Conservation (phyloP, 2,329 filamentous ascomycete genomes). For the Chrysosporium keratinophilum region DNA sequence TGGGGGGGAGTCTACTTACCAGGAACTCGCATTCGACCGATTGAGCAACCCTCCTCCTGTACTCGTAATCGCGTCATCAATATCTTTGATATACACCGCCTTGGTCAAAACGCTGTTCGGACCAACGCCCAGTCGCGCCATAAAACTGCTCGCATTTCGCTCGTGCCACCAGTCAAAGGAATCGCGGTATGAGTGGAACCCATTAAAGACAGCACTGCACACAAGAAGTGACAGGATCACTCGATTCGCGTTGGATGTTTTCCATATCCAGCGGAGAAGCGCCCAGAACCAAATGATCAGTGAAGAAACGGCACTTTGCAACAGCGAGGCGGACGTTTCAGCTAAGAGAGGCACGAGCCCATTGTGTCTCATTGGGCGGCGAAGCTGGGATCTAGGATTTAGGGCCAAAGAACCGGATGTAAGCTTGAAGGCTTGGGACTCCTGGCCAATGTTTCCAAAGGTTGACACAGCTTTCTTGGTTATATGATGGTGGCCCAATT, state of each 20-base stretch:
- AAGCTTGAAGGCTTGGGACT: constrained; percentile 34
- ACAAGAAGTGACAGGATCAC: constrained; percentile 60
- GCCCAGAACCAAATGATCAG: constrained; percentile 69
- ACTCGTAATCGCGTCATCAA: constrained; percentile 53
- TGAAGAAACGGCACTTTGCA: constrained; percentile 63
- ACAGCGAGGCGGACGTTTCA: constrained; percentile 61
- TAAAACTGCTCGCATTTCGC: constrained; percentile 66
- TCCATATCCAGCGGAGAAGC: constrained; percentile 54
- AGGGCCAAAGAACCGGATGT: constrained; percentile 25
- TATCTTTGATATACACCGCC: constrained; percentile 70
- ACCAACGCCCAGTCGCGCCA: constrained; percentile 67
- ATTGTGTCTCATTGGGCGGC: constrained; percentile 50
- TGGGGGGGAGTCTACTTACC: constrained; percentile 17
- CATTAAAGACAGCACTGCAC: constrained; percentile 61
- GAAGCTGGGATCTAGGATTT: constrained; percentile 28
- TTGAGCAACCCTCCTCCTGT: constrained; percentile 22
- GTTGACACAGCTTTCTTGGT: constrained; percentile 42
- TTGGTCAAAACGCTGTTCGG: constrained; percentile 75
- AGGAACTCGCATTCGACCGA: constrained; percentile 25
- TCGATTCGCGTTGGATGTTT: constrained; percentile 60
- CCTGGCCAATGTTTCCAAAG: constrained; percentile 40
- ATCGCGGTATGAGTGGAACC: constrained; percentile 63
- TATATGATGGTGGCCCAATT: constrained; percentile 37
- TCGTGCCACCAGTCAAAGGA: constrained; percentile 76
- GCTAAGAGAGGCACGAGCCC: constrained; percentile 58